Conservation (phyloP, 2,329 filamentous ascomycete species). For the Tolypocladium inflatum region DNA sequence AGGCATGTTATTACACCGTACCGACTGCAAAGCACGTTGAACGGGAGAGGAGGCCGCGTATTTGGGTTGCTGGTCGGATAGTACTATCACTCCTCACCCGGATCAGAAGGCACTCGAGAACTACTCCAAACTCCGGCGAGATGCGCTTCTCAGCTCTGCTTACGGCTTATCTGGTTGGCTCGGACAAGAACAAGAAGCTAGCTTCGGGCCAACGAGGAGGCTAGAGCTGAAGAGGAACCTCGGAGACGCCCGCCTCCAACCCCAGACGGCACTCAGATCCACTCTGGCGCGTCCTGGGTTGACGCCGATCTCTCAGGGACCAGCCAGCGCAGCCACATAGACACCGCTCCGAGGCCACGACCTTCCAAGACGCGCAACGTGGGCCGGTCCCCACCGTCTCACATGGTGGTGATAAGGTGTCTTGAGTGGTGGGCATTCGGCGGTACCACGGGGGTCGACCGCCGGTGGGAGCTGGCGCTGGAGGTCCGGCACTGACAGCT, state of each 20-base stretch:
- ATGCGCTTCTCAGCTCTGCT: neutral
- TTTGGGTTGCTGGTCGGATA: neutral
- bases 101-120: neutral
- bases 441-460: neutral
- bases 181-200: neutral
- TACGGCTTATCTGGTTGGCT: neutral
- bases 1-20: neutral
- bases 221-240: neutral
- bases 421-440: neutral
- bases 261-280: neutral
- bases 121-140: neutral
- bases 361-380: constrained; percentile 5
- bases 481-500: neutral
- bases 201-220: neutral
- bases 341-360: neutral
- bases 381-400: constrained; percentile 1
- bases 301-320: neutral
- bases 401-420: neutral
- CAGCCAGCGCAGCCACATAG: neutral
- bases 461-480: neutral
- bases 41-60: neutral
- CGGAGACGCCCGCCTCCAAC: neutral
- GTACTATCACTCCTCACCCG: neutral
- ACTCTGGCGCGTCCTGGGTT: neutral
- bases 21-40: neutral